Conservation (phyloP, 768 basidiomycete species). For the Sporobolomyces roseus region DNA sequence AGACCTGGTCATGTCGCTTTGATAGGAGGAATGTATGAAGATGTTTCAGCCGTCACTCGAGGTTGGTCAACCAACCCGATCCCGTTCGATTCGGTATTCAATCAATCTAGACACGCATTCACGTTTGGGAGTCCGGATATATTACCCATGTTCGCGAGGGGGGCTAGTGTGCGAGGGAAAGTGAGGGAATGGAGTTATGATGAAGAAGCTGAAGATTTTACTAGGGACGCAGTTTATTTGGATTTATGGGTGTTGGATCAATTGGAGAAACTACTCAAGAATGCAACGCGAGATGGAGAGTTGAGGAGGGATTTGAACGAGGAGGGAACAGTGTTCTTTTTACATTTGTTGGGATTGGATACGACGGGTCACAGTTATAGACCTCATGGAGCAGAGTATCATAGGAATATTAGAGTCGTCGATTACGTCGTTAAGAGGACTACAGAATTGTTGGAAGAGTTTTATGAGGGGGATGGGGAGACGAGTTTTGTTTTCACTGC, state of each 20-base stretch:
- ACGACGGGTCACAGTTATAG: constrained; percentile 82
- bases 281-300: constrained; percentile 58
- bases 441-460: constrained; percentile 61
- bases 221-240: constrained; percentile 72
- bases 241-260: constrained; percentile 76
- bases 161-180: constrained; percentile 61
- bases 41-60: constrained; percentile 81
- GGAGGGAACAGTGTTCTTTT: constrained; percentile 69
- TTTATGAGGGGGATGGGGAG: constrained; percentile 61
- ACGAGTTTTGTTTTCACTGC: constrained; percentile 78
- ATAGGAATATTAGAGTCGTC: constrained; percentile 74
- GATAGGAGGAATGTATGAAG: constrained; percentile 88
- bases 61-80: constrained; percentile 53
- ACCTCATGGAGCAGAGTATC: constrained; percentile 82
- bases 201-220: constrained; percentile 77
- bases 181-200: constrained; percentile 73
- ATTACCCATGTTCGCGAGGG: constrained; percentile 77
- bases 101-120: constrained; percentile 70
- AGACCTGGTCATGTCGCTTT: constrained; percentile 84
- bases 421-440: constrained; percentile 68
- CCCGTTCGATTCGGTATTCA: constrained; percentile 84
- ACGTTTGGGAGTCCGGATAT: constrained; percentile 87
- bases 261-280: constrained; percentile 60
- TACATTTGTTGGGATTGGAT: constrained; percentile 78
- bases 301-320: constrained; percentile 53